These are phyloP conservation scores for Skeletonema marinoi DNA, from an alignment of 108 stramenopile species.

Conservation along the genomic window DNA sequence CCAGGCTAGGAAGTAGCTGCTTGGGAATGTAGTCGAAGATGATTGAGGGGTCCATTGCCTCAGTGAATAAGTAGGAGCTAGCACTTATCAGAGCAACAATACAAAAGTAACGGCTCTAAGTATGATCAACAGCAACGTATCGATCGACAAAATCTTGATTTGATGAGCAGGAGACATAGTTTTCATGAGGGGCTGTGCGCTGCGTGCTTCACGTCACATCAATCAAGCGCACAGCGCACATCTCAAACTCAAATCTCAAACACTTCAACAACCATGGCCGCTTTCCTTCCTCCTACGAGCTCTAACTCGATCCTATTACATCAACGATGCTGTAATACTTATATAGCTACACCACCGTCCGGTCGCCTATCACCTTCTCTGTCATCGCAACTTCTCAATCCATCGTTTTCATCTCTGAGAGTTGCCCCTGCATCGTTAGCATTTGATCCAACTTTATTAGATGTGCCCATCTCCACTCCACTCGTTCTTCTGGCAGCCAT, in stretches of 20 bases:
- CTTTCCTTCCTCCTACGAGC: background rate
- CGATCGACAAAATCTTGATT: no score
- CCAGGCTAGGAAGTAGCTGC: conserved; percentile 36
- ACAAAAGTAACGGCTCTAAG: no score
- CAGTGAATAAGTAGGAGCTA: no score
- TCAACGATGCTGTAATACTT: background rate
- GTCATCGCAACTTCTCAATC: background rate
- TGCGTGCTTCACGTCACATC: no score
- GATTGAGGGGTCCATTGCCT: background rate
- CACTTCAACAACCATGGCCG: background rate
- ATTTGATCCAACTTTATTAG: background rate
- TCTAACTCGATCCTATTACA: background rate
- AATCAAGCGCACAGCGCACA: no score
- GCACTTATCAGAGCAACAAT: no score
- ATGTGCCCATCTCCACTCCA: background rate
- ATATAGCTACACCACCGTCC: background rate
- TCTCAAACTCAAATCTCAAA: no score
- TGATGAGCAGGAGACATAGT: no score
- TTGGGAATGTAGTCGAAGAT: conserved; percentile 14
- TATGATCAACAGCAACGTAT: no score
- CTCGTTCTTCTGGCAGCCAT: conserved; percentile 45
- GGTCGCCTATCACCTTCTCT: background rate
- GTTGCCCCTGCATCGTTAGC: background rate
- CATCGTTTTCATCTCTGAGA: background rate
- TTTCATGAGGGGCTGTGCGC: no score